phyloP scores from a whole-genome alignment of 306 rosid genomes.

The Arachis hypogaea region DNA sequence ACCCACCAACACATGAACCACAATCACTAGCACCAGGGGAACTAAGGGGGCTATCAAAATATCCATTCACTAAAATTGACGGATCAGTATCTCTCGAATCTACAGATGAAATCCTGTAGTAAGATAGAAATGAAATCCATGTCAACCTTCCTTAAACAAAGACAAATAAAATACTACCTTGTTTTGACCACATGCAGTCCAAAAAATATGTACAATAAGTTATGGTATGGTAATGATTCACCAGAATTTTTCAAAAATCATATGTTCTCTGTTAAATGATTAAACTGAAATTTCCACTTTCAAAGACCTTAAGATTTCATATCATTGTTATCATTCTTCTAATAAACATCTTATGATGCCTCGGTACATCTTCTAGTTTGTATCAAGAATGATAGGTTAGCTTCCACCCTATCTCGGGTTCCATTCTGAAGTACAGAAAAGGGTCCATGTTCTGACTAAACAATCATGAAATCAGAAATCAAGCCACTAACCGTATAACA shows the following conservation, averaged over 20 bases:
- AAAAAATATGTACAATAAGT: conserved; percentile 6
- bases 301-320: not conserved
- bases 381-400: conserved; percentile 5
- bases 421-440: not conserved
- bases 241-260: not conserved
- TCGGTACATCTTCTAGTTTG: not conserved
- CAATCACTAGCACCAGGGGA: conserved; percentile 99
- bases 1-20: conserved; percentile 97
- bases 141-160: conserved; percentile 31
- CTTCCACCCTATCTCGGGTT: not conserved
- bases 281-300: not conserved
- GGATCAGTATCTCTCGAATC: conserved; percentile 74
- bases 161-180: conserved; percentile 17
- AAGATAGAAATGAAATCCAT: conserved; percentile 38
- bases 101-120: conserved; percentile 68
- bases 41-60: conserved; percentile 92
- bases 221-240: conserved; percentile 4
- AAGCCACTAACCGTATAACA: no score
- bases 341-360: not conserved
- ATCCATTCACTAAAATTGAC: conserved; percentile 83
- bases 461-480: not conserved
- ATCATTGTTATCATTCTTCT: not conserved
- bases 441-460: not conserved
- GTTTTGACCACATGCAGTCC: conserved; percentile 16
- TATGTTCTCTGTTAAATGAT: not conserved